These are phyloP conservation scores for Petunia axillaris DNA, from an alignment of 257 asterid species.

Conservation along the genomic window DNA sequence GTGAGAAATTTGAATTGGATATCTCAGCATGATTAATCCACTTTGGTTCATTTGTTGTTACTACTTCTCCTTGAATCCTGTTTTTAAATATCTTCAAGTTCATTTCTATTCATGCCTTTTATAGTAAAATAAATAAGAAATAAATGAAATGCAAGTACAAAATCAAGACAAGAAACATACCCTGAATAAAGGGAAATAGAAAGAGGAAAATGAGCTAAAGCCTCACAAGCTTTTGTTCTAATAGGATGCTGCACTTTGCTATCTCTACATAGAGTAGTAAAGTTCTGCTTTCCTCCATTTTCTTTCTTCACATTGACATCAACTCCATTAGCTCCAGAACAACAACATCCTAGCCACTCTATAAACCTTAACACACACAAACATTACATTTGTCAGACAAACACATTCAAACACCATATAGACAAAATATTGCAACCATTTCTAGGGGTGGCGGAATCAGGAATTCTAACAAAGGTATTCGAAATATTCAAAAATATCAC, in stretches of 20 bases:
- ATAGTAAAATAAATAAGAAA: conserved; percentile 12
- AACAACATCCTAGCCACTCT: conserved; percentile 81
- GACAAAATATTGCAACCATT: neutral
- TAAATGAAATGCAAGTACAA: neutral
- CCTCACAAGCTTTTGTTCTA: conserved; percentile 58
- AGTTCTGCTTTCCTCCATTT: conserved; percentile 30
- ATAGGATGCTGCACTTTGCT: conserved; percentile 47
- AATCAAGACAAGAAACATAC: conserved; percentile 38
- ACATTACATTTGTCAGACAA: neutral
- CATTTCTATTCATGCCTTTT: neutral
- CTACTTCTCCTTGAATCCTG: conserved; percentile 90
- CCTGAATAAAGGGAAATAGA: conserved; percentile 75
- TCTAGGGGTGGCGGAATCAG: neutral
- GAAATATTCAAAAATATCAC: no score
- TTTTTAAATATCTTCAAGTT: neutral
- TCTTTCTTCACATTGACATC: conserved; percentile 44
- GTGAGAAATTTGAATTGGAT: conserved; percentile 39
- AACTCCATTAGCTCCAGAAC: conserved; percentile 59
- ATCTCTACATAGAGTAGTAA: conserved; percentile 60
- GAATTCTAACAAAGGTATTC: neutral
- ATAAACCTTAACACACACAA: conserved; percentile 54
- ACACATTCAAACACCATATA: conserved; percentile 25
- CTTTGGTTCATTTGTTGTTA: conserved; percentile 61
- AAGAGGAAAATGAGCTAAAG: conserved; percentile 60
- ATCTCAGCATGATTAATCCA: conserved; percentile 50